phyloP scores from a whole-genome alignment of 257 asterid genomes.

The Eustoma russellianum region DNA sequence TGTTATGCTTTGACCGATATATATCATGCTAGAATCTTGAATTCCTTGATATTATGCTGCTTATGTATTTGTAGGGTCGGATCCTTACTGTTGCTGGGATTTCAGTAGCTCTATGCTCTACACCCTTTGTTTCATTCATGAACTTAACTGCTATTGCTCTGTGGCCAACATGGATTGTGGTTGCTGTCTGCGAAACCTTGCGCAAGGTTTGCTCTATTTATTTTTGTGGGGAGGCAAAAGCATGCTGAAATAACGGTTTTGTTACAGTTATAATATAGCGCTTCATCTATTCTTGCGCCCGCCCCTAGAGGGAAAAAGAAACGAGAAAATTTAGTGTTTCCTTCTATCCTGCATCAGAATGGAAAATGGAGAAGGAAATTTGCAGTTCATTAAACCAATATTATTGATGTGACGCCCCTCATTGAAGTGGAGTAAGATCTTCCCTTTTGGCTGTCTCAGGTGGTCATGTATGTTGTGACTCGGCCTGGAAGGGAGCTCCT shows the following conservation, averaged over 20 bases:
- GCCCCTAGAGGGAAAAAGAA: background rate
- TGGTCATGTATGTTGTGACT: constrained; percentile 73
- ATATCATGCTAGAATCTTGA: background rate
- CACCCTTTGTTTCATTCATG: constrained; percentile 67
- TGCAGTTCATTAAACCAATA: too few species aligned
- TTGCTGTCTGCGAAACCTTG: constrained; percentile 77
- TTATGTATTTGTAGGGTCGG: constrained; percentile 51
- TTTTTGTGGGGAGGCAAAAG: constrained; percentile 2
- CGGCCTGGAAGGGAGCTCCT: constrained; percentile 96
- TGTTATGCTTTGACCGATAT: background rate
- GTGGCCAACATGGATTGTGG: constrained; percentile 94
- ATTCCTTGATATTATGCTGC: background rate
- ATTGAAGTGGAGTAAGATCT: background rate
- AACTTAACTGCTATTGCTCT: constrained; percentile 78
- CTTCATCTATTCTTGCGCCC: background rate
- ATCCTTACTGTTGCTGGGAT: constrained; percentile 83
- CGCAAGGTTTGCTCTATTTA: constrained; percentile 56
- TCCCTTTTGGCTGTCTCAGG: constrained; percentile 34
- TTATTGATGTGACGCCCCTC: too few species aligned
- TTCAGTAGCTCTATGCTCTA: constrained; percentile 65
- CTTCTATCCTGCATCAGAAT: too few species aligned
- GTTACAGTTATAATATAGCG: background rate
- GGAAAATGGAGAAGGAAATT: too few species aligned
- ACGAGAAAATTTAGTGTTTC: too few species aligned
- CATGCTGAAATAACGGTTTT: background rate